Conservation (phyloP, 257 asterid genomes). For the Solanum corneliomulleri region DNA sequence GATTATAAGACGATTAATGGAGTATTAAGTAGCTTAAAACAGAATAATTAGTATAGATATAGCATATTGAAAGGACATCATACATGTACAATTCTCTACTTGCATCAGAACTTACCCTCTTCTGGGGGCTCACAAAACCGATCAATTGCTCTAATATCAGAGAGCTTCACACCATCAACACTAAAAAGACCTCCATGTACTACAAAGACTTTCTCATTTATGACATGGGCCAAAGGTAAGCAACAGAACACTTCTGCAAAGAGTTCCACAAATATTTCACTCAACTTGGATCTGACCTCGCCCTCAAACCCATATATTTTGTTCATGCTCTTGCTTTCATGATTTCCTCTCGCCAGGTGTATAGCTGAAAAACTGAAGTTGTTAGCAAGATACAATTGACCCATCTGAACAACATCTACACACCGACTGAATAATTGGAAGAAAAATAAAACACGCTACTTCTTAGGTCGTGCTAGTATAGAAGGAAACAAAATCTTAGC, state of each 20-base stretch:
- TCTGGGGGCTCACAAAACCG: conserved; percentile 99
- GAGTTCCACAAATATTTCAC: conserved; percentile 81
- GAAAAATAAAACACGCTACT: neutral
- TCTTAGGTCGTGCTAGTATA: neutral
- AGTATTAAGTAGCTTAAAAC: neutral
- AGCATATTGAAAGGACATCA: neutral
- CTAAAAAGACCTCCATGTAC: conserved; percentile 99
- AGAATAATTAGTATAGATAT: neutral
- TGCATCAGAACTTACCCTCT: conserved; percentile 59
- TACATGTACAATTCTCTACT: neutral
- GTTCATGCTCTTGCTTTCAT: conserved; percentile 99
- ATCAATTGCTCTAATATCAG: conserved; percentile 80
- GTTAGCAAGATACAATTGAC: conserved; percentile 1
- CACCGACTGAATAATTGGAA: neutral
- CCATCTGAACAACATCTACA: neutral
- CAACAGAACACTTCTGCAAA: conserved; percentile 98
- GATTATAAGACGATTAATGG: neutral
- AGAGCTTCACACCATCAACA: conserved; percentile 89
- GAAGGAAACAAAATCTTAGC: neutral
- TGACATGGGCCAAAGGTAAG: conserved; percentile 89
- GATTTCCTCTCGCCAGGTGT: conserved; percentile 91
- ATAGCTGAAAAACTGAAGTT: conserved; percentile 51
- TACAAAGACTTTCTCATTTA: conserved; percentile 69
- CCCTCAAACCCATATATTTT: conserved; percentile 99
- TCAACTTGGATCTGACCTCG: conserved; percentile 88